phyloP scores from a whole-genome alignment of 257 asterid species.

The Fraxinus quadrangulata region DNA sequence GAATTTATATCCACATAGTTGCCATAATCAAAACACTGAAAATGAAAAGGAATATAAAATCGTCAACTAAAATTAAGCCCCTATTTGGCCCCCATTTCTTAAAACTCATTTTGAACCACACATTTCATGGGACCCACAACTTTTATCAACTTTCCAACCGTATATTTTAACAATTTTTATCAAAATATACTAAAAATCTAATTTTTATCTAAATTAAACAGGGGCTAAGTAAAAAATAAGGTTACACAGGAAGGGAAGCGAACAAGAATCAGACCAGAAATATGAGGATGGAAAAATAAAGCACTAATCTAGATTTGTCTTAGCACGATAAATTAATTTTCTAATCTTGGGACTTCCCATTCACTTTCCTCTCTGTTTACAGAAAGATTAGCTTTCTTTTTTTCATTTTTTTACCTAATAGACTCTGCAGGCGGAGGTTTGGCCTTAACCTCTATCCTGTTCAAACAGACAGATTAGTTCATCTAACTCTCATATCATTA shows the following conservation, averaged over 20 bases:
- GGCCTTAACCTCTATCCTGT: neutral
- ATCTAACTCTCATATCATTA: neutral
- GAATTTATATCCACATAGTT: constrained; percentile 78
- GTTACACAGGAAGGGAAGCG: neutral
- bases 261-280: constrained; percentile 13
- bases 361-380: constrained; percentile 18
- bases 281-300: constrained; percentile 1
- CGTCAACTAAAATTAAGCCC: neutral
- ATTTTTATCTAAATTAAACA: no score
- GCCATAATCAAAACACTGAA: constrained; percentile 85
- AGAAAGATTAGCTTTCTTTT: neutral
- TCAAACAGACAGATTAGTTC: neutral
- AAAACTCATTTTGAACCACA: no score
- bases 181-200: no score
- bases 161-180: no score
- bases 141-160: no score
- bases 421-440: neutral
- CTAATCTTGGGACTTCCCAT: constrained; percentile 3
- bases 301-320: constrained; percentile 15
- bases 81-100: no score
- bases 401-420: neutral
- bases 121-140: no score
- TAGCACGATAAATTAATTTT: constrained; percentile 9
- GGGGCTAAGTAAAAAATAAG: neutral
- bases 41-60: constrained; percentile 7